Conservation (phyloP, 441 rosid species). For the Mallotus japonicus region DNA sequence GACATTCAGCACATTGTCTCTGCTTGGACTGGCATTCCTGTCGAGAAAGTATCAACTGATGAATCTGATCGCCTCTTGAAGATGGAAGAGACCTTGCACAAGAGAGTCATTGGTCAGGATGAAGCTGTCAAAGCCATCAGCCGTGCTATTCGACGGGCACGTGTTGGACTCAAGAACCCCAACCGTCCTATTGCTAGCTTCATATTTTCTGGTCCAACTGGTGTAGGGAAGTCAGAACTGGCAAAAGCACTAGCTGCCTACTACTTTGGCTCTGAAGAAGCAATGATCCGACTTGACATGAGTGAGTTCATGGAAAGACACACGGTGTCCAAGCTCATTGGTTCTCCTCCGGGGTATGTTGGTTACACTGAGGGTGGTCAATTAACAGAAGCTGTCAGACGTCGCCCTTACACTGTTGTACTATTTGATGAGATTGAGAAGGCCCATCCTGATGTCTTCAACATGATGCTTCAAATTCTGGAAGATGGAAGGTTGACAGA, state of each 20-base stretch:
- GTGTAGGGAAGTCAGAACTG: conserved; percentile 97
- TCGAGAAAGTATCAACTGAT: conserved; percentile 90
- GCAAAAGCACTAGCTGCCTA: conserved; percentile 94
- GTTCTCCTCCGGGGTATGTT: conserved; percentile 98
- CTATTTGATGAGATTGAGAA: conserved; percentile 97
- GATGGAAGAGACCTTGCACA: conserved; percentile 96
- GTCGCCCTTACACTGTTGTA: conserved; percentile 86
- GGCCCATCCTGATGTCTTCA: conserved; percentile 96
- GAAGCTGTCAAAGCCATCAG: conserved; percentile 96
- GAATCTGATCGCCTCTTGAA: conserved; percentile 93
- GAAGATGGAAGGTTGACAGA: conserved; percentile 98
- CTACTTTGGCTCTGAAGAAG: conserved; percentile 94
- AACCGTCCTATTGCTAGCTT: conserved; percentile 95
- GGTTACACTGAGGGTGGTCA: conserved; percentile 98
- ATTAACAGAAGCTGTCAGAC: conserved; percentile 94
- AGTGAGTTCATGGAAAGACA: conserved; percentile 99
- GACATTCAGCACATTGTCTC: conserved; percentile 97
- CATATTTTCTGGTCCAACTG: conserved; percentile 99
- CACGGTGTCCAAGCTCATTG: conserved; percentile 93
- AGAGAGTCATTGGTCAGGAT: conserved; percentile 92
- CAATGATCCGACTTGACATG: conserved; percentile 97
- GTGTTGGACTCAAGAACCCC: conserved; percentile 97
- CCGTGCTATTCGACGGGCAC: conserved; percentile 94
- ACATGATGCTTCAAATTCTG: conserved; percentile 98
- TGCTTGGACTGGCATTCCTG: conserved; percentile 98